These are phyloP conservation scores for Voacanga thouarsii DNA, from an alignment of 257 asterid genomes.

Conservation along the genomic window DNA sequence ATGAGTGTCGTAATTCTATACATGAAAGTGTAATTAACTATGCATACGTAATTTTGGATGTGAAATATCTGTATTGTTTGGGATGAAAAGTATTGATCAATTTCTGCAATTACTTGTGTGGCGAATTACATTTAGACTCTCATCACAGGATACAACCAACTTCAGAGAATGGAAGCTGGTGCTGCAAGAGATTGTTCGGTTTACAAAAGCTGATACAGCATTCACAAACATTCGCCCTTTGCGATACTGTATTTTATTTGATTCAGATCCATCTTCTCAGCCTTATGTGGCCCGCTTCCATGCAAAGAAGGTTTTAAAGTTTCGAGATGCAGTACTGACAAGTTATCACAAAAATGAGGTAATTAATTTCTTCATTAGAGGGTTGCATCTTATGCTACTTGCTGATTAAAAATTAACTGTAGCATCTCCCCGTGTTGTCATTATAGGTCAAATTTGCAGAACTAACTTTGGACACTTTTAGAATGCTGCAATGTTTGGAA, in stretches of 20 bases:
- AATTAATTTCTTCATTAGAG: conserved; percentile 10
- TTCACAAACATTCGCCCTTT: conserved; percentile 58
- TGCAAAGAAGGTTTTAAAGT: conserved; percentile 87
- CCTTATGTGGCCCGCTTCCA: conserved; percentile 85
- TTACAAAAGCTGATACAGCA: conserved; percentile 57
- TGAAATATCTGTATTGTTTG: neutral
- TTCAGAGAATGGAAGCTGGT: conserved; percentile 97
- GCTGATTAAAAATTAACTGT: conserved; percentile 7
- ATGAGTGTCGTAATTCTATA: neutral
- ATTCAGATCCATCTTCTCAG: conserved; percentile 79
- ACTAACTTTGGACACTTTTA: conserved; percentile 80
- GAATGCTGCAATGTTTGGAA: conserved; percentile 98
- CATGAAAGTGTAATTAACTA: neutral
- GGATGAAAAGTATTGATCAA: neutral
- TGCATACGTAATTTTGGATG: neutral
- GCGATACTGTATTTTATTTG: conserved; percentile 66
- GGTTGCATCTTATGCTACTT: neutral
- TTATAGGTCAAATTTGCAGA: conserved; percentile 92
- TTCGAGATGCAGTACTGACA: conserved; percentile 80
- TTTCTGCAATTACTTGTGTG: neutral
- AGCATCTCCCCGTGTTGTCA: neutral
- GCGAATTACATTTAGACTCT: conserved; percentile 25
- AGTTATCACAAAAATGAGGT: conserved; percentile 95
- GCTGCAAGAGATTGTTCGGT: conserved; percentile 80
- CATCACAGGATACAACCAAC: conserved; percentile 76